Evolutionary conservation across 1,139 yeast genomes (phyloP), one percentile per base, ranked within the genome.

Genomic region (Hyphopichia fennica): DNA sequence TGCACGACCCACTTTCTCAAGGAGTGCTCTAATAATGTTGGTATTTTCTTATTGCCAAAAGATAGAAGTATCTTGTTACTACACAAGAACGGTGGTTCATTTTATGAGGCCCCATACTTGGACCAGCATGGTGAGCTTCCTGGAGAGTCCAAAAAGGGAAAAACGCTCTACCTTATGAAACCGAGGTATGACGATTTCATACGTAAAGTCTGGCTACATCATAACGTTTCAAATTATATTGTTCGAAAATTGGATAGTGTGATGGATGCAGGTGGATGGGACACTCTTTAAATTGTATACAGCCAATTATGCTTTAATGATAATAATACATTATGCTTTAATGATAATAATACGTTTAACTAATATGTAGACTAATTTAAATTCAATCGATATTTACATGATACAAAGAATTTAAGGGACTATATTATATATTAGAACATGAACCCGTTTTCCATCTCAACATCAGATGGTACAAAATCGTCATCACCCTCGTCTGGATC

Each of bases 181-280:
- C 67, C 71, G 7, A 73, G 90, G 40, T 93, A 90, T 56, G 81
- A 84, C 35, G 80, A 83, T 38, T 76, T 91, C 45, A 77, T 77
- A 16, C 74, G 84, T 43, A 77, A 77, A 30, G 68, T 87, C 38
- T 87, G 97, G 91, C 69, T 91, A 19, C 85, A 80, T 46, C 95
- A 90, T 57, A 87, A 87, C 54, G 72, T 88, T 13, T 84, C 90
- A 2, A 89, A 88, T 52, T 73, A 76, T 43, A 83, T 91, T 36
- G 91, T 89, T 1, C 73, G 98, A 50, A 83, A 82, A 49, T 72
- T 93, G 28, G 97, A 91, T 52, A 81, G 84, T 37, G 81, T 78
- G 7, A 65, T 84, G 30, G 98, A 93, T 62, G 81, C 87, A 29
- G 98, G 98, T 11, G 98, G 98, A 1, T 93, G 99, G 99, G 95